Evolutionary conservation across 2,329 filamentous ascomycete species (phyloP).

Genomic region (Sarocladiaceae sp.): DNA sequence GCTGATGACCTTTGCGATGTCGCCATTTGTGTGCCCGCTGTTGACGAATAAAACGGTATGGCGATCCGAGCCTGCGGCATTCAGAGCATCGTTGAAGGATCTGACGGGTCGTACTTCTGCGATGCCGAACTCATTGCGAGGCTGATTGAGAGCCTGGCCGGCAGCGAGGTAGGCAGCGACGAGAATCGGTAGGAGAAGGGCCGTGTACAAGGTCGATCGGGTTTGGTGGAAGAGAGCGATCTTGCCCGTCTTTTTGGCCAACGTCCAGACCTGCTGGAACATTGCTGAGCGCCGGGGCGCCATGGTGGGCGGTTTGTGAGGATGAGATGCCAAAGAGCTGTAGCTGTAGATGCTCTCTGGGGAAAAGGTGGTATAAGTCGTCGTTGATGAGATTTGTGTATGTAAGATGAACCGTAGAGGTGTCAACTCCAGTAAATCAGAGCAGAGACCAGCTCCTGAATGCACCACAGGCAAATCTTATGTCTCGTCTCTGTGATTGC

Average conservation of each 20-base stretch:
- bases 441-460: no score
- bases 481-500: no score
- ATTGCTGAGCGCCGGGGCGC: conserved; percentile 24
- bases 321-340: no score
- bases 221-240: conserved; percentile 48
- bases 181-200: conserved; percentile 49
- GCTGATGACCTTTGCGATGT: conserved; percentile 63
- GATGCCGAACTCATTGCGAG: conserved; percentile 67
- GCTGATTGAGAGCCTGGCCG: conserved; percentile 71
- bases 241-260: conserved; percentile 51
- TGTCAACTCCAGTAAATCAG: no score
- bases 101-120: conserved; percentile 53
- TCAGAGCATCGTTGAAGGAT: conserved; percentile 57
- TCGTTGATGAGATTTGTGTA: no score
- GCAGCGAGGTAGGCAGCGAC: conserved; percentile 54
- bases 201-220: conserved; percentile 44
- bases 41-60: conserved; percentile 69
- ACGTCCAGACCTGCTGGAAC: conserved; percentile 46
- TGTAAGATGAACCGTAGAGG: no score
- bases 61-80: conserved; percentile 45
- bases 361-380: no score
- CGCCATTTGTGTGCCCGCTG: conserved; percentile 67
- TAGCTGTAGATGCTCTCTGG: no score
- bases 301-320: no score
- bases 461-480: no score